Percentiles rank a stretch among this genome's conserved stretches.
Conservation (phyloP, 768 basidiomycete species). For the Fibroporia radiculosa region DNA sequence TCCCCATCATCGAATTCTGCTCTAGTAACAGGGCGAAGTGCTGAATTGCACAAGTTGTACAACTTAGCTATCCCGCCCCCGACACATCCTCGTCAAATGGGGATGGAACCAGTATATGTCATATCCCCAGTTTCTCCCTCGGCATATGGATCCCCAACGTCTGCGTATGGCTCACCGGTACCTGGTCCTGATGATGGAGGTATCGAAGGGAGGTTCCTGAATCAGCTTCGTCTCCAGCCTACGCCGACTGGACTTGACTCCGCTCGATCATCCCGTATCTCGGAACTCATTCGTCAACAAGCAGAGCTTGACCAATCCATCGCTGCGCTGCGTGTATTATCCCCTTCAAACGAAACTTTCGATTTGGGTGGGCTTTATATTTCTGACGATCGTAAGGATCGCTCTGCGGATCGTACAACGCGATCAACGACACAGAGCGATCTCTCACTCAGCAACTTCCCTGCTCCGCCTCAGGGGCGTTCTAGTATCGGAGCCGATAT, state of each 20-base stretch:
- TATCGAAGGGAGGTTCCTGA: slow-evolving; percentile 2
- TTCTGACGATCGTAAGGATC: no score
- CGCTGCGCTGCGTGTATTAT: slow-evolving; percentile 43
- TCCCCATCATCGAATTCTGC: no score
- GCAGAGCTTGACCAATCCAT: slow-evolving; percentile 59
- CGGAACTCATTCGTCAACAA: slow-evolving; percentile 49
- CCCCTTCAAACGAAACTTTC: no score
- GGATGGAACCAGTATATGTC: background rate
- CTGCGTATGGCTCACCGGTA: slow-evolving; percentile 31
- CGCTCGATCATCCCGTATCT: slow-evolving; percentile 21
- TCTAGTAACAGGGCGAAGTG: no score
- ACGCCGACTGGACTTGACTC: slow-evolving; percentile 9
- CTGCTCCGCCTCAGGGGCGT: slow-evolving; percentile 43
- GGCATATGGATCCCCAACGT: background rate
- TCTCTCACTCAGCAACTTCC: slow-evolving; percentile 69
- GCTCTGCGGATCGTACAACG: no score
- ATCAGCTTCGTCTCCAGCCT: slow-evolving; percentile 3
- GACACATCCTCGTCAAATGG: background rate
- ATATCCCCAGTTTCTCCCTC: background rate
- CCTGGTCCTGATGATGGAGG: slow-evolving; percentile 35
- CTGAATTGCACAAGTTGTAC: background rate
- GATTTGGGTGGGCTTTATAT: no score
- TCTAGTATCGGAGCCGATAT: slow-evolving; percentile 7
- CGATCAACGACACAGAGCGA: slow-evolving; percentile 30
- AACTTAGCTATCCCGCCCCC: background rate